These are phyloP conservation scores for Metschnikowia hibisci DNA, from an alignment of 805 yeast species.

Conservation along the genomic window DNA sequence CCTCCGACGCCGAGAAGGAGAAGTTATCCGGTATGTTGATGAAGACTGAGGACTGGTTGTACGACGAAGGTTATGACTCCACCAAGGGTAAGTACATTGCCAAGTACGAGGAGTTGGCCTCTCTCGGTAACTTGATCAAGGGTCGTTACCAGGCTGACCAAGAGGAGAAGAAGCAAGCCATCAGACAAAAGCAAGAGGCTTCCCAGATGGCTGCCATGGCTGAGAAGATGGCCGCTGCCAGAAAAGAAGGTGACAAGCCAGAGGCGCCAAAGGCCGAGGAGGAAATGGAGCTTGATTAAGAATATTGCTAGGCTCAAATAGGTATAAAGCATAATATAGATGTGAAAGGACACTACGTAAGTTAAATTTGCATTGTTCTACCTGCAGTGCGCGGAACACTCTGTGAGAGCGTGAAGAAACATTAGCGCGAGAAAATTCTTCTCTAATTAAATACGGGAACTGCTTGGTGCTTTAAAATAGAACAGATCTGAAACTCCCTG, in stretches of 20 bases:
- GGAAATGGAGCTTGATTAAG: constrained; percentile 21
- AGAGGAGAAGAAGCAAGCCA: constrained; percentile 91
- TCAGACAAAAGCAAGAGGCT: constrained; percentile 83
- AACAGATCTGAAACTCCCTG: neutral
- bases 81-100: constrained; percentile 96
- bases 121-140: constrained; percentile 89
- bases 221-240: constrained; percentile 75
- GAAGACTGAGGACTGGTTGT: constrained; percentile 96
- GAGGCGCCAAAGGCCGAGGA: constrained; percentile 22
- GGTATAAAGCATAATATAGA: constrained; percentile 3
- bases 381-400: constrained; percentile 4
- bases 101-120: constrained; percentile 93
- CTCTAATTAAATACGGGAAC: neutral
- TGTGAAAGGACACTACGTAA: neutral
- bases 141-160: constrained; percentile 93
- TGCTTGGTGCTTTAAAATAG: constrained; percentile 2
- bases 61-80: constrained; percentile 95
- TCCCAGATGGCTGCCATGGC: constrained; percentile 78
- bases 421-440: constrained; percentile 7
- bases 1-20: constrained; percentile 85
- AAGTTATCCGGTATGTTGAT: constrained; percentile 67
- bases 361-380: neutral
- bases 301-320: neutral
- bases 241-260: constrained; percentile 41
- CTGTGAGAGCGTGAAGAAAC: constrained; percentile 1